Base-by-base conservation (phyloP, 2,329 filamentous ascomycete genomes). In the Aspergillus sp. region DNA sequence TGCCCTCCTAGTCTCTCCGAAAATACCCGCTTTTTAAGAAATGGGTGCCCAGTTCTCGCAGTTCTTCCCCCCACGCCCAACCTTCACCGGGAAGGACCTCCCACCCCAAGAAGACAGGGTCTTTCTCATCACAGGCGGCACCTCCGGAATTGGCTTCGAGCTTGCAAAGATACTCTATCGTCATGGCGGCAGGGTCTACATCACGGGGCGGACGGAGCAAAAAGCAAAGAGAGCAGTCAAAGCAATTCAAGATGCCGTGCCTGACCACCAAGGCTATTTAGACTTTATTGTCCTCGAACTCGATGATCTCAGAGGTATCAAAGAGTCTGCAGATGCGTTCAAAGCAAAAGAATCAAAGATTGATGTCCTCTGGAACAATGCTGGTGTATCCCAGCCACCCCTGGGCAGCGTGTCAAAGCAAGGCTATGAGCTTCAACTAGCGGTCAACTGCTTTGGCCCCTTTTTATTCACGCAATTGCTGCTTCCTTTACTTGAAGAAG, bases 201-300 rank as follows among this genome's bases (percentile, higher is more conserved):
- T 50, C 48, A 44, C 49, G 1, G 55, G 49, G 19, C 49, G 55
- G n/a, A 47, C 52, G 15, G 52, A 54, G 23, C 43, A 54, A 14
- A 54, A 47, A 23, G 52, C 33, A 15, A 47, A 54, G 35, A 35
- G 27, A 31, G 27, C 27, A 31, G 27, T 31, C 27, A 31, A 40
- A 41, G 52, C 52, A 11, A 35, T 54, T 6, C 12, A 48, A 37
- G 43, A 54, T 4, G 47, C 47, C 19, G 35, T 14, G 15, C 17
- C 45, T 19, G 52, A 54, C 23, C 52, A 44, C n/a, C 23, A 54
- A 12, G 56, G 56, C 15, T 67, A 64, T 1, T 59, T 83, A 12
- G 73, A 74, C 43, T 80, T 79, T 55, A 67, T 84, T 15, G 64
- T 71, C 15, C 69, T 84, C 4, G 81, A 84, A 71, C 69, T 77